These are phyloP conservation scores for Nakazawaea pomicola DNA, from an alignment of 805 yeast species.

Conservation along the genomic window DNA sequence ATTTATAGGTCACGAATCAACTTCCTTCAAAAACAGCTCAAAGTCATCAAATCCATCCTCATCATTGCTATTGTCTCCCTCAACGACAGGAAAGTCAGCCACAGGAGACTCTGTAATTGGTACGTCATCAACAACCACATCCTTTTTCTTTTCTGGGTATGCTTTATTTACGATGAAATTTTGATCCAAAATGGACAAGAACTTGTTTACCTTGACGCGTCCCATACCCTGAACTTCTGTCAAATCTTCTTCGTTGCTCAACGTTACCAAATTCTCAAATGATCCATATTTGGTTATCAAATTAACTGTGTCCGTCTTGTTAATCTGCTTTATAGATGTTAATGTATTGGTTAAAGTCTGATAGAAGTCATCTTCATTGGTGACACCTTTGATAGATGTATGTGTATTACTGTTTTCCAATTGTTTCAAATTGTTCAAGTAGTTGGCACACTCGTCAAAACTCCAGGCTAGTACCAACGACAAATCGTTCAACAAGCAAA, in stretches of 20 bases:
- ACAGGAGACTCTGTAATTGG: too few species aligned
- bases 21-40: constrained; percentile 9
- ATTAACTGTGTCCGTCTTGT: constrained; percentile 50
- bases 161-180: constrained; percentile 45
- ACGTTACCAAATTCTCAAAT: constrained; percentile 34
- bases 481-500: constrained; percentile 45
- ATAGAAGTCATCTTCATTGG: constrained; percentile 35
- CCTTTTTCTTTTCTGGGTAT: constrained; percentile 16
- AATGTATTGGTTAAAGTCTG: constrained; percentile 39
- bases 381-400: constrained; percentile 35
- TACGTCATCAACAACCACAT: neutral
- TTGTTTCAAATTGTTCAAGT: constrained; percentile 27
- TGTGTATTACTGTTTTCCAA: constrained; percentile 27
- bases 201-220: constrained; percentile 34
- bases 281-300: constrained; percentile 44
- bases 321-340: constrained; percentile 41
- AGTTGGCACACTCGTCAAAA: constrained; percentile 49
- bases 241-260: constrained; percentile 23
- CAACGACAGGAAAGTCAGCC: too few species aligned
- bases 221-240: constrained; percentile 46
- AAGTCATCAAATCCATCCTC: constrained; percentile 9
- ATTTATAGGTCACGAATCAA: too few species aligned
- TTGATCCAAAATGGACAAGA: constrained; percentile 37
- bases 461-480: constrained; percentile 49
- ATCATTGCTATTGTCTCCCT: neutral